Conservation (phyloP, 495 filamentous ascomycete species). For the Neurospora intermedia region DNA sequence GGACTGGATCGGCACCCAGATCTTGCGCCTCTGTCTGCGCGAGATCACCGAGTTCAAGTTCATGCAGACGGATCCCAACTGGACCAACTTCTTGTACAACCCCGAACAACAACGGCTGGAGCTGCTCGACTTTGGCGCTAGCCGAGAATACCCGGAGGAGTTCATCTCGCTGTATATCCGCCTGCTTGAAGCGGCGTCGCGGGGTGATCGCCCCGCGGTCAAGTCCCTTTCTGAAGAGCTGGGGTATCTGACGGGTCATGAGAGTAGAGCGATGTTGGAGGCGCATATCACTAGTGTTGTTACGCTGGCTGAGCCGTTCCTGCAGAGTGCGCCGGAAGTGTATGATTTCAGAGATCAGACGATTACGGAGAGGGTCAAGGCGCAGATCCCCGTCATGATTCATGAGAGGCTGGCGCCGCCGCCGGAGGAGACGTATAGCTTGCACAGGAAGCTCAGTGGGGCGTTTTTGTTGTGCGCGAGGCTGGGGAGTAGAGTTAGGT, state of each 20-base stretch:
- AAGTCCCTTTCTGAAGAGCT: conserved; percentile 63
- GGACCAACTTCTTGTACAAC: conserved; percentile 99
- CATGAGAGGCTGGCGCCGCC: conserved; percentile 78
- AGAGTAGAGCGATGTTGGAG: conserved; percentile 71
- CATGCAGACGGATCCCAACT: conserved; percentile 99
- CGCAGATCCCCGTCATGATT: conserved; percentile 84
- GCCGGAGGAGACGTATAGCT: conserved; percentile 93
- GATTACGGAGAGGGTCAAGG: conserved; percentile 83
- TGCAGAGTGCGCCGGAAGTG: conserved; percentile 58
- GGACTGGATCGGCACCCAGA: conserved; percentile 89
- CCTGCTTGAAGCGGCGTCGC: conserved; percentile 67
- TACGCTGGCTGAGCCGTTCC: conserved; percentile 87
- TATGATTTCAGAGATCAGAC: conserved; percentile 94
- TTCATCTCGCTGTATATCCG: conserved; percentile 73
- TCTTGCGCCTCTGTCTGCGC: conserved; percentile 83
- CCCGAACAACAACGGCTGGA: conserved; percentile 60
- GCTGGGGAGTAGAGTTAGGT: conserved; percentile 70
- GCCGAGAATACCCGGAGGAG: conserved; percentile 64
- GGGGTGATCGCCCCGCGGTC: conserved; percentile 51
- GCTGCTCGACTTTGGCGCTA: conserved; percentile 88
- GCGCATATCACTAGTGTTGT: conserved; percentile 75
- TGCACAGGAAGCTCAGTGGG: conserved; percentile 92
- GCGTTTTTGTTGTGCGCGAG: conserved; percentile 88
- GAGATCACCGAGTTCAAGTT: conserved; percentile 89
- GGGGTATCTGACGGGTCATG: conserved; percentile 86